Evolutionary conservation across 2,329 filamentous ascomycete genomes (phyloP).

Genomic region (Colletotrichum somersetense): DNA sequence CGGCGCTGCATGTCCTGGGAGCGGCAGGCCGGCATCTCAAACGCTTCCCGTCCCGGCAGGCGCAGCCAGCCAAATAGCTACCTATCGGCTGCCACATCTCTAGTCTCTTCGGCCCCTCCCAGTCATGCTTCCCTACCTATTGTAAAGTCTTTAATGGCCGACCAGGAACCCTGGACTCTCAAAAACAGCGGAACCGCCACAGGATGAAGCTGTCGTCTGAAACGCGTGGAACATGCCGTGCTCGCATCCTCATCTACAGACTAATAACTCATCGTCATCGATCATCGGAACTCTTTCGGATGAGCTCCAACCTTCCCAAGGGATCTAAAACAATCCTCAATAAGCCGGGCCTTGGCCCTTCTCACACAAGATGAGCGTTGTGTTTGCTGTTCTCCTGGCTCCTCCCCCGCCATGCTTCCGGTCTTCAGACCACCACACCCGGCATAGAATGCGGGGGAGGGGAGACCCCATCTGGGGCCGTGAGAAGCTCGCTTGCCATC

Average conservation of each 20-base stretch:
- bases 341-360: not conserved
- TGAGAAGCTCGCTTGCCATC: not conserved
- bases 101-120: conserved; percentile 32
- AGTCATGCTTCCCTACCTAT: not conserved
- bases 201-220: not conserved
- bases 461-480: not conserved
- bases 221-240: not conserved
- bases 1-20: not conserved
- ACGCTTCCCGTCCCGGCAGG: conserved; percentile 21
- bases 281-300: conserved; percentile 7
- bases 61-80: not conserved
- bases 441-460: not conserved
- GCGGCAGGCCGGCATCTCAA: conserved; percentile 30
- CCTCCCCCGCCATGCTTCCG: conserved; percentile 7
- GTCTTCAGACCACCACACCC: not conserved
- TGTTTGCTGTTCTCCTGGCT: not conserved
- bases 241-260: conserved; percentile 15
- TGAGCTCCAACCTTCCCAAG: not conserved
- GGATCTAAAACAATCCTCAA: not conserved
- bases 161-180: not conserved
- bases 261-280: conserved; percentile 1
- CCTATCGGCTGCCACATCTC: conserved; percentile 15
- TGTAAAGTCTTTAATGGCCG: not conserved
- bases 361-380: too few species aligned
- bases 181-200: not conserved